Evolutionary conservation across 345 rosid species (phyloP), one percentile per base, ranked within the genome.

Genomic region (Acer negundo): DNA sequence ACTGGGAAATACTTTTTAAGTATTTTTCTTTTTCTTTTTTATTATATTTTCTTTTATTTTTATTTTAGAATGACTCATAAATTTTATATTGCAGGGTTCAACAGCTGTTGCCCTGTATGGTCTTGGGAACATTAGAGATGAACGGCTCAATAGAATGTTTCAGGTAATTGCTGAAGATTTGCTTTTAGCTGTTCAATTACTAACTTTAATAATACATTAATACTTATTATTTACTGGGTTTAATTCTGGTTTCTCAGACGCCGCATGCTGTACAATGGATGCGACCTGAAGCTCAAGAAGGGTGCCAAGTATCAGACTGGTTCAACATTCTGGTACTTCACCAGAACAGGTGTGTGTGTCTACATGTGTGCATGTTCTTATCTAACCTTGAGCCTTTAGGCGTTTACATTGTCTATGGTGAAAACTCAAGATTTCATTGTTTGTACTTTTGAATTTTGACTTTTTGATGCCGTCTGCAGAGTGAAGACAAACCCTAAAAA

Each of bases 181-280:
- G 51, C 62, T 67, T 73, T 65, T 74, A 78, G 24, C 16, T 35
- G 24, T 62, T 75, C 75, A 65, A 47, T 71, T 53, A 65, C 81
- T 56, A 40, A 80, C 3, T 40, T 67, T 62, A 65, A 31, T 71
- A 42, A 75, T 79, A 12, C 76, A 35, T 47, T 59, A 9, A 42
- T 42, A 42, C 38, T 35, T 35, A 24, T 6, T 56, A 58, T 67
- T 28, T 78, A 23, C 75, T 68, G 69, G 72, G 53, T 84, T 76
- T 58, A n/a, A 66, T 35, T 19, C 74, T 83, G 56, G 74, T 73
- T 77, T 78, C 62, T 69, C 77, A 95, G 99, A 95, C 98, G 67
- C 99, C 99, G 46, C 99, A 94, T 83, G 98, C 97, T 77, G 94
- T 95, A 64, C 97, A 94, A 83, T 95, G 99, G 99, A 95, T 93